Base-by-base conservation (phyloP, 163 green algal species). In the Chlamydomonas reinhardtii region DNA sequence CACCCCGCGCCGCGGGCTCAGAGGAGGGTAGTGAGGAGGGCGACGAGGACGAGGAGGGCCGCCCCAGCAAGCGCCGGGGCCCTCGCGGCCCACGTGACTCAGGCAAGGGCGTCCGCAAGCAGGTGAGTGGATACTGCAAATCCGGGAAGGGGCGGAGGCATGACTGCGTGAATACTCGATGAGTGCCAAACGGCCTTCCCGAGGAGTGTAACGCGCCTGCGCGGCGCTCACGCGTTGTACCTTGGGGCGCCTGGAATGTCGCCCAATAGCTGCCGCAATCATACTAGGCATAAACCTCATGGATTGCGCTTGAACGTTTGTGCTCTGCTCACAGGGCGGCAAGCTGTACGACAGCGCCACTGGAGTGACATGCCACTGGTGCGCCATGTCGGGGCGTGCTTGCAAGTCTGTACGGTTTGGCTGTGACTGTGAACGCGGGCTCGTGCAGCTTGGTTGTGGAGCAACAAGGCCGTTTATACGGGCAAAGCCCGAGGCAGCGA, bases 301-400 rank as follows among this genome's bases (percentile, higher is more conserved):
- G 17, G 2, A 12, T 24, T 29, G 59, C 24, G n/a, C 24, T 9
- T 27, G n/a, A 14, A 12, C 3, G 8, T 27, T n/a, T n/a, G 1
- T n/a, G 22, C 59, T n/a, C 19, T 29, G 20, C n/a, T 20, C 92
- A 56, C 93, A 97, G 91, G 95, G 95, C 62, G 95, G 94, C 22
- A 74, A 91, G 20, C 91, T 96, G 61, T 97, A 97, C 70, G 95
- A 97, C 85, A 95, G 88, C 39, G 91, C 92, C 62, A 87, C 91
- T 29, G 95, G 95, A 39, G 82, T 96, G n/a, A 97, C 94, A 20
- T 97, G 94, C 88, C 95, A 97, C 90, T 97, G 95, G 95, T 93
- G 76, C 64, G 62, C n/a, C n/a, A n/a, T n/a, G n/a, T n/a, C n/a
- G n/a, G n/a, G n/a, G 5, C 35, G 39, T 48, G 39, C 8, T 48